phyloP scores from a whole-genome alignment of 371 early-diverging fungal species.

The Choanephora cucurbitarum region DNA sequence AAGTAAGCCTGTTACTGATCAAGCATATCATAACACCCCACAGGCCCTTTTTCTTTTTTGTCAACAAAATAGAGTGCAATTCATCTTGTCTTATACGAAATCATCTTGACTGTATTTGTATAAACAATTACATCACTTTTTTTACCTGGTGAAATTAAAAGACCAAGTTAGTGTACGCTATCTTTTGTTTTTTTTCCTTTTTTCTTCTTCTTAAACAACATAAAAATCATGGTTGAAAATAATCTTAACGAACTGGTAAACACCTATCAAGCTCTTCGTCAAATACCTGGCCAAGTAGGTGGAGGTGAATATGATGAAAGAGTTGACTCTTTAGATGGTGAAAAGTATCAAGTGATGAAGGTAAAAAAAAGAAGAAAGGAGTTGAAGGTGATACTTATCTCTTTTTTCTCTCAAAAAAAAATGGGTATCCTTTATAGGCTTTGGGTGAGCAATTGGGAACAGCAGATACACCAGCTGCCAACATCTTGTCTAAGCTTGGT shows the following conservation, averaged over 20 bases:
- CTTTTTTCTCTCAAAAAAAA: too few species aligned
- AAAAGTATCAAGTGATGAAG: constrained; percentile 53
- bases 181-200: neutral
- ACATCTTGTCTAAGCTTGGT: constrained; percentile 48
- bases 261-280: constrained; percentile 46
- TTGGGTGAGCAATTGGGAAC: constrained; percentile 49
- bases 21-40: too few species aligned
- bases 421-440: constrained; percentile 21
- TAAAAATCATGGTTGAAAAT: constrained; percentile 18
- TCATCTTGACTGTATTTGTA: neutral
- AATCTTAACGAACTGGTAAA: constrained; percentile 37
- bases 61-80: too few species aligned
- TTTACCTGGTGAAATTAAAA: neutral
- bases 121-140: neutral
- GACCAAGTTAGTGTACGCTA: neutral
- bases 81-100: neutral
- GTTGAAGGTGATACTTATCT: too few species aligned
- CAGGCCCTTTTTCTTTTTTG: too few species aligned
- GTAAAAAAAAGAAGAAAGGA: constrained; percentile 13
- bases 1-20: too few species aligned
- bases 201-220: neutral
- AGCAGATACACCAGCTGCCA: constrained; percentile 46
- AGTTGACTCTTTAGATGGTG: constrained; percentile 36
- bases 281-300: constrained; percentile 48
- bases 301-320: constrained; percentile 48